Conservation (phyloP, 1,139 yeast species). For the Geotrichum restrictum region DNA sequence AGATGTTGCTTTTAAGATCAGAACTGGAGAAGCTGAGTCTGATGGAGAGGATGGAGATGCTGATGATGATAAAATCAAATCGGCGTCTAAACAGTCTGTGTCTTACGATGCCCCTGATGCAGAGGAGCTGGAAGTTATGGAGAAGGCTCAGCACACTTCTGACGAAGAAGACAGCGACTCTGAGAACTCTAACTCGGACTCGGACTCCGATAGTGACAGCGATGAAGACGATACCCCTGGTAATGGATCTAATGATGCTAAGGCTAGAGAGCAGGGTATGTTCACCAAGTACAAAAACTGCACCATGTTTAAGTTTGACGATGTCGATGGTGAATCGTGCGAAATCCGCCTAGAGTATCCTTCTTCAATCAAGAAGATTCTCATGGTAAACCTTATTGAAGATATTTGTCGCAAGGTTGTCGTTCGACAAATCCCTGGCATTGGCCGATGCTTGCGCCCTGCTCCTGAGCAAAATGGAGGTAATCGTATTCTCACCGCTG, state of each 20-base stretch:
- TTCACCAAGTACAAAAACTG: conserved; percentile 68
- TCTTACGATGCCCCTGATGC: conserved; percentile 95
- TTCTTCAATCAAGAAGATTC: conserved; percentile 83
- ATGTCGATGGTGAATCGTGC: conserved; percentile 86
- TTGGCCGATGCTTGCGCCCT: conserved; percentile 92
- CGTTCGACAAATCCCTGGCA: conserved; percentile 85
- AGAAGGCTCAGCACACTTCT: conserved; percentile 50
- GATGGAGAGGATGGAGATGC: conserved; percentile 52
- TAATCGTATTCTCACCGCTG: conserved; percentile 78
- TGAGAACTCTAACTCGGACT: conserved; percentile 36
- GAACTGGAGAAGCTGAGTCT: conserved; percentile 30
- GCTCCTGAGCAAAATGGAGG: conserved; percentile 52
- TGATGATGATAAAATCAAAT: conserved; percentile 60
- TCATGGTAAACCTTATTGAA: conserved; percentile 96
- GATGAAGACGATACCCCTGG: conserved; percentile 24
- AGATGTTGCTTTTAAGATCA: conserved; percentile 32
- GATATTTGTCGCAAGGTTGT: conserved; percentile 86
- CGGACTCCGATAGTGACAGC: conserved; percentile 34
- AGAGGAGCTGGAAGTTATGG: conserved; percentile 84
- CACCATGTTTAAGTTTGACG: conserved; percentile 84
- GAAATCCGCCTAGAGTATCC: conserved; percentile 79
- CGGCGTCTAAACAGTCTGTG: conserved; percentile 75
- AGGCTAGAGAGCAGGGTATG: conserved; percentile 81
- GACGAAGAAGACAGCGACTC: conserved; percentile 44
- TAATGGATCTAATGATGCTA: conserved; percentile 43